Base-by-base conservation (phyloP, 208 protist genomes). In the Trypanosoma caninum region DNA sequence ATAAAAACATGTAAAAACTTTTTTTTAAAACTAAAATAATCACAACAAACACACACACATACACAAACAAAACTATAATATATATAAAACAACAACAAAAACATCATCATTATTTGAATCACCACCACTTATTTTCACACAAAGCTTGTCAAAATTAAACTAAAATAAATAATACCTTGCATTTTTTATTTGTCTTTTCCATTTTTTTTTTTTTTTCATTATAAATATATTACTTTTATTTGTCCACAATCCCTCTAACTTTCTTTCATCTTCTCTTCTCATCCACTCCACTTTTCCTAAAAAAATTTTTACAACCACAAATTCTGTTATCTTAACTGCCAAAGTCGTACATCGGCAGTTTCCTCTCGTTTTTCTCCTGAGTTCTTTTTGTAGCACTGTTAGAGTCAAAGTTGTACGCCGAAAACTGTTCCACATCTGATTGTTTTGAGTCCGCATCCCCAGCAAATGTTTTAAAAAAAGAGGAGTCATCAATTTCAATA, bases 331-430 rank as follows among this genome's bases (percentile, higher is more conserved):
- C 13, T 74, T 69, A 93, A 48, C 65, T 82, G 16, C 72, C 80
- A 59, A 93, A 93, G 67, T 86, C 82, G 65, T 93, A 93, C 2
- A 61, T 65, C 33, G 67, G 25, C n/a, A 38, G 27, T 18, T 44
- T 16, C 22, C 52, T 6, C 28, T 14, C 27, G 37, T 2, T 47
- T 11, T 13, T 28, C 11, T 7, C n/a, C 2, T 14, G 22, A 34
- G 34, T 27, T 18, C 33, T 47, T 30, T 56, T 56, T 5, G 41
- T 18, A 14, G 46, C 33, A 53, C 16, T 42, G n/a, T 69, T 38
- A 28, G 50, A 42, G 11, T 27, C 53, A 40, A 69, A 69, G 33
- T 59, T 61, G 40, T 69, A 69, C 18, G 48, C 51, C 45, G 63
- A 53, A 13, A 62, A 25, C n/a, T n/a, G n/a, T n/a, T n/a, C n/a